Base-by-base conservation (phyloP, 768 basidiomycete genomes). In the Auriculariales sp. region DNA sequence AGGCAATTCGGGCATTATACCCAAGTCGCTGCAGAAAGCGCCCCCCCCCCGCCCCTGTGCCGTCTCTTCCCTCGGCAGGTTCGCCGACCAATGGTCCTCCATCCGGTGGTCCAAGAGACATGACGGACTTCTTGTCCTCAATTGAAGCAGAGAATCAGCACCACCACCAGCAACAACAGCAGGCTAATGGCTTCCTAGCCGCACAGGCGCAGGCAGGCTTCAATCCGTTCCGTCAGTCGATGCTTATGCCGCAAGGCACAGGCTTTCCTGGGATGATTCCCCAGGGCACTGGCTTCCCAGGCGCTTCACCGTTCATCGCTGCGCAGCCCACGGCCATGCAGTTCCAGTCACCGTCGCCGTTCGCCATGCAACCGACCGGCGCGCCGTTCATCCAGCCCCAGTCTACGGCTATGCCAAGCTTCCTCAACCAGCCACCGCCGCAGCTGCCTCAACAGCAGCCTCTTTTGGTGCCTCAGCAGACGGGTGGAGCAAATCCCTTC, bases 101-200 rank as follows among this genome's bases (percentile, higher is more conserved):
- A 3, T 55, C 58, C 2, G 49, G 49, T 3, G 25, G 50, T 17
- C 42, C 54, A 47, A 77, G 76, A 50, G 72, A 71, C 28, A 68
- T 81, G 49, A 65, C 77, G 17, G 94, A 98, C 64, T 92, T 99
- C 69, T 95, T 99, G 65, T 66, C 71, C 25, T 76, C 86, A 4
- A 94, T 99, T 55, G 92, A 95, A 61, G 79, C 83, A 50, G 27
- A 42, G 27, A 82, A 87, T 58, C 72, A n/a, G n/a, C n/a, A n/a
- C n/a, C n/a, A n/a, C n/a, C n/a, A n/a, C n/a, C n/a, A n/a, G n/a
- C n/a, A n/a, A n/a, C n/a, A 52, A 27, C 58, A 52, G 36, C 28
- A 31, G 33, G 48, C 36, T 4, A n/a, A n/a, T n/a, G n/a, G n/a
- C n/a, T n/a, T n/a, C n/a, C n/a, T n/a, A n/a, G n/a, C n/a, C n/a